Percentiles rank a stretch among this genome's conserved stretches.
Evolutionary conservation across 768 basidiomycete genomes (phyloP).

Genomic region (Pleurotus giganteus): DNA sequence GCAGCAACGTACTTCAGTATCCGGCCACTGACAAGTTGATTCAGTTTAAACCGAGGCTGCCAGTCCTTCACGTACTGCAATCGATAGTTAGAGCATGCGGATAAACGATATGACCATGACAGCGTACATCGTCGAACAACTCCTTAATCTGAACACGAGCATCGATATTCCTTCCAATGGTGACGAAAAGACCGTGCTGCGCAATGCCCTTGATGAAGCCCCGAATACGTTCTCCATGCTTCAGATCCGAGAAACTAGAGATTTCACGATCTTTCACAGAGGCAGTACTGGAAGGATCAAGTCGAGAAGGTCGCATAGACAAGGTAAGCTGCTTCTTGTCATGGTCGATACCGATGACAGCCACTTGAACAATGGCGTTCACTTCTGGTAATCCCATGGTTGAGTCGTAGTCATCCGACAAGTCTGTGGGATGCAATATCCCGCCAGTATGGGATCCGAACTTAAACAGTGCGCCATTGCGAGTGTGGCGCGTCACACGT

Average conservation of each 20-base stretch:
- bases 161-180: conserved; percentile 78
- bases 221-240: conserved; percentile 72
- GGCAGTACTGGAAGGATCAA: conserved; percentile 49
- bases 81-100: neutral
- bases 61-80: conserved; percentile 92
- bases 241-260: conserved; percentile 53
- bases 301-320: conserved; percentile 74
- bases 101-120: conserved; percentile 17
- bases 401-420: conserved; percentile 73
- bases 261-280: conserved; percentile 70
- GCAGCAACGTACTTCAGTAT: conserved; percentile 61
- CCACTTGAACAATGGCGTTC: conserved; percentile 67
- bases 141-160: conserved; percentile 93
- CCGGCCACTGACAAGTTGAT: conserved; percentile 86
- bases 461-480: conserved; percentile 76
- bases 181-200: conserved; percentile 88
- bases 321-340: conserved; percentile 68
- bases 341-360: conserved; percentile 68
- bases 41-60: conserved; percentile 75
- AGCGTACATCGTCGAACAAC: conserved; percentile 77
- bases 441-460: conserved; percentile 71
- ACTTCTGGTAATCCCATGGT: conserved; percentile 56
- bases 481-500: conserved; percentile 71
- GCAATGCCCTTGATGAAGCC: conserved; percentile 89
- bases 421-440: conserved; percentile 77